These are phyloP conservation scores for Penicillium sp. DNA, from an alignment of 2,329 filamentous ascomycete species.

Conservation along the genomic window DNA sequence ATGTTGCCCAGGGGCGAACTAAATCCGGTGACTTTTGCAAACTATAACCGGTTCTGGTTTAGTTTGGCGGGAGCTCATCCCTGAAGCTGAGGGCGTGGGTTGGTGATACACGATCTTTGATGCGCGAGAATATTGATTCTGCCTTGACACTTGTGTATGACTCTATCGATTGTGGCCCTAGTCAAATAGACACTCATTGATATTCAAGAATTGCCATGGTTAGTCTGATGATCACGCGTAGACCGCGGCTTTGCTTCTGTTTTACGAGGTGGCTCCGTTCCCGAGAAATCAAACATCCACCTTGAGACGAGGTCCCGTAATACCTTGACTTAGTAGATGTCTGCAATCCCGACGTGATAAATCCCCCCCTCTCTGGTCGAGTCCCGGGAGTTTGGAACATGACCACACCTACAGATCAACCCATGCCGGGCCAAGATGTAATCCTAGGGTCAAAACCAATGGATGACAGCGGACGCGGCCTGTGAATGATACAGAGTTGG, in stretches of 20 bases:
- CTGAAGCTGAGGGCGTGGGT: conserved; percentile 1
- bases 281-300: no score
- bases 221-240: no score
- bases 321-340: not conserved
- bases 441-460: conserved; percentile 3
- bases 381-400: conserved; percentile 3
- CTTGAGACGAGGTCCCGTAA: no score
- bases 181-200: no score
- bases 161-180: no score
- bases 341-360: conserved; percentile 1
- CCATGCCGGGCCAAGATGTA: conserved; percentile 5
- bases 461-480: not conserved
- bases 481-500: not conserved
- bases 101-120: not conserved
- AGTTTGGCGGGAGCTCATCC: not conserved
- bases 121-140: not conserved
- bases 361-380: not conserved
- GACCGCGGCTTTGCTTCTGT: no score
- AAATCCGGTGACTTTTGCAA: not conserved
- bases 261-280: no score
- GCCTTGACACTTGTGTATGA: not conserved
- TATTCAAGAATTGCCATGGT: no score
- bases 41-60: not conserved
- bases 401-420: conserved; percentile 2
- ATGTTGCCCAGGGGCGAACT: not conserved